phyloP scores from a whole-genome alignment of 2,329 filamentous ascomycete species.

The Rhynchosporium graminicola region DNA sequence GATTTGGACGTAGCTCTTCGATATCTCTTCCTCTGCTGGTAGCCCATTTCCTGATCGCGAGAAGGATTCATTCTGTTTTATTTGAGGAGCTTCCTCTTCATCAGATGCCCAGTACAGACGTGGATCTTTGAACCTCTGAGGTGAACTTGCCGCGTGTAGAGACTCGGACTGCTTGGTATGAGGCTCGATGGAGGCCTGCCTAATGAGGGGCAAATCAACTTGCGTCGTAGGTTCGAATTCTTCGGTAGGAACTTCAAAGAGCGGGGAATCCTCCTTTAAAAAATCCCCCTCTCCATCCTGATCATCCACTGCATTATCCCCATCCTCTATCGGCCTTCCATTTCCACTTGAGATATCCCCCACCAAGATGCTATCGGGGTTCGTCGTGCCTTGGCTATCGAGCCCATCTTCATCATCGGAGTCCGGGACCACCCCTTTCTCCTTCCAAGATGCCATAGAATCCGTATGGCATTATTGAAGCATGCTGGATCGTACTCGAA shows the following conservation, averaged over 20 bases:
- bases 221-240: background rate
- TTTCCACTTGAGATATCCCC: background rate
- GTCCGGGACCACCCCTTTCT: constrained; percentile 41
- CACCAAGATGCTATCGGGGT: constrained; percentile 7
- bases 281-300: background rate
- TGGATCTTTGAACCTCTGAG: constrained; percentile 26
- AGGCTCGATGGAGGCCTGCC: background rate
- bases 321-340: background rate
- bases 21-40: constrained; percentile 41
- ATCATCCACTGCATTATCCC: background rate
- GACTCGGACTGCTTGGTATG: background rate
- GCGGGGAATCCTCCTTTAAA: background rate
- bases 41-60: constrained; percentile 4
- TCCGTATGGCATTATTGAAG: constrained; percentile 30
- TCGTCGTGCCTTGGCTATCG: constrained; percentile 29
- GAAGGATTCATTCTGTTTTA: background rate
- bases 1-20: constrained; percentile 43
- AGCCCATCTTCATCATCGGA: constrained; percentile 41
- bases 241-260: background rate
- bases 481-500: background rate
- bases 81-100: constrained; percentile 1
- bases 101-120: constrained; percentile 17
- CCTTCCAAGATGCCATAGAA: constrained; percentile 42
- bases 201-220: background rate
- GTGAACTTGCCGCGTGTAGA: background rate